Conservation (phyloP, 208 protist species). For the Borovskyia barvae region DNA sequence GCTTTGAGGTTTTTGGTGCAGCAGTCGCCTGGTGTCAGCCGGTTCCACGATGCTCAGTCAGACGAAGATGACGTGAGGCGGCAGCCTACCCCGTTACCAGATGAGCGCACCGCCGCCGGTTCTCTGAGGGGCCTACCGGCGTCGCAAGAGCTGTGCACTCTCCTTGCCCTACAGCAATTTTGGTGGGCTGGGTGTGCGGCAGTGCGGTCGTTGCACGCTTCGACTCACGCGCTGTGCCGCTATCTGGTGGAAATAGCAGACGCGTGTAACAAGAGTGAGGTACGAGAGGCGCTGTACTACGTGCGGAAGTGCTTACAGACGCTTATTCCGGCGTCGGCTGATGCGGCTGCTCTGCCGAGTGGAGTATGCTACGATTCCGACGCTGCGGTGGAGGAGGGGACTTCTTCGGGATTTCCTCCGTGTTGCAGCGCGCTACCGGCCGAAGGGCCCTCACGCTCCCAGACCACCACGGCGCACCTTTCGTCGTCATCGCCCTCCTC, state of each 20-base stretch:
- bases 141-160: constrained; percentile 12
- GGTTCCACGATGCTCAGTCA: neutral
- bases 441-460: too few species aligned
- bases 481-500: neutral
- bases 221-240: constrained; percentile 14
- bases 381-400: neutral
- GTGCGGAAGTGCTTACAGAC: constrained; percentile 32
- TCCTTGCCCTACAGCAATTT: constrained; percentile 56
- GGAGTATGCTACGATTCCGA: neutral
- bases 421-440: too few species aligned
- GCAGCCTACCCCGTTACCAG: neutral
- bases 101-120: neutral
- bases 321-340: too few species aligned
- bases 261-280: constrained; percentile 30
- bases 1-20: constrained; percentile 31
- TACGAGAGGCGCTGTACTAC: constrained; percentile 44
- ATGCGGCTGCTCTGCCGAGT: neutral
- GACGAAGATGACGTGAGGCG: neutral
- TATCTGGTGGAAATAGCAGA: constrained; percentile 33
- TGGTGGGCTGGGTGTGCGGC: constrained; percentile 61
- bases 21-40: constrained; percentile 16
- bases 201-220: constrained; percentile 16
- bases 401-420: too few species aligned
- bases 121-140: neutral
- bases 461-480: neutral